Percentiles rank a stretch among this genome's conserved stretches.
Conservation (phyloP, 2,329 filamentous ascomycete genomes). For the Claviceps pusilla region DNA sequence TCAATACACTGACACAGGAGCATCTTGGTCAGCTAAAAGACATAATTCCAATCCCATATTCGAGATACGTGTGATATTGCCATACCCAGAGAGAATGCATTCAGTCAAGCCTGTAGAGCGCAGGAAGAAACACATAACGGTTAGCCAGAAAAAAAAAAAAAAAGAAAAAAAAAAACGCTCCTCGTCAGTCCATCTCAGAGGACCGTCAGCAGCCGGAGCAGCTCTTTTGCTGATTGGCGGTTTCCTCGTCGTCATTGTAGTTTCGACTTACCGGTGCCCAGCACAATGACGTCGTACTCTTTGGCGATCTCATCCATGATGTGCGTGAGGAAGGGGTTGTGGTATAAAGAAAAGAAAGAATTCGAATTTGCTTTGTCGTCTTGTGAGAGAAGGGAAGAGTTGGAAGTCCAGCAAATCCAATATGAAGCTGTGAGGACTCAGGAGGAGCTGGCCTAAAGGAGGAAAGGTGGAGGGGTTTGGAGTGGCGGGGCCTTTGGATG, state of each 20-base stretch:
- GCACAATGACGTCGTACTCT: slow-evolving; percentile 96
- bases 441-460: slow-evolving; percentile 1
- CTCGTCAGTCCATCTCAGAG: not conserved
- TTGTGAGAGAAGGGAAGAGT: not conserved
- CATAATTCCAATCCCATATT: not conserved
- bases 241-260: not conserved
- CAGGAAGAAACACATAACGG: slow-evolving; percentile 1
- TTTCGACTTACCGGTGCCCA: slow-evolving; percentile 70
- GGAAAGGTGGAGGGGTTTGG: slow-evolving; percentile 12
- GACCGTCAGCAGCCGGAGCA: not conserved
- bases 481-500: slow-evolving; percentile 16
- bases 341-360: not conserved
- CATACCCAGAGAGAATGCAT: slow-evolving; percentile 94
- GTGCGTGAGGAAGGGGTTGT: slow-evolving; percentile 3
- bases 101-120: slow-evolving; percentile 66
- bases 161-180: not conserved
- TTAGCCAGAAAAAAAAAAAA: slow-evolving; percentile 7
- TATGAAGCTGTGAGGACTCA: not conserved
- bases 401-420: not conserved
- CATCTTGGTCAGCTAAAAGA: slow-evolving; percentile 19
- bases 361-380: not conserved
- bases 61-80: not conserved
- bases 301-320: slow-evolving; percentile 95
- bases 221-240: not conserved
- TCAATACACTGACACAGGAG: slow-evolving; percentile 50